Evolutionary conservation across 2,329 filamentous ascomycete species (phyloP), one percentile per base, ranked within the genome.

Genomic region (Diaporthe sp.): DNA sequence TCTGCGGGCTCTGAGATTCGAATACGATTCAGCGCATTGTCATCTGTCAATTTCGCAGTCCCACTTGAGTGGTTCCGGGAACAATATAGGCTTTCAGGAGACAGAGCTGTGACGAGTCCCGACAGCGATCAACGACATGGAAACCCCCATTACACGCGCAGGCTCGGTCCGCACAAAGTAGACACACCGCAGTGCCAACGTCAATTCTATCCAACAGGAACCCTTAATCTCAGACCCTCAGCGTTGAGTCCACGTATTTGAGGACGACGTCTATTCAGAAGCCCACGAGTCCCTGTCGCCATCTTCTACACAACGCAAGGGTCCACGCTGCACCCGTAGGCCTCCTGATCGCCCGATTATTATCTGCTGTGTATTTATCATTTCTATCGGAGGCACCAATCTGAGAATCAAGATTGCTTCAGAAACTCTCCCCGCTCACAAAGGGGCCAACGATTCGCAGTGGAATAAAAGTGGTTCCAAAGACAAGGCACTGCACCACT

Each of bases 21-120:
- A 70, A 31, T 55, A 70, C 34, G 65, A 70, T 28, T 70, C 49
- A 47, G 65, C 49, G 65, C 49, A 70, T 70, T 55, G 47, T 55
- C 65, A 55, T 70, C 49, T 42, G 49, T 55, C 47, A 55, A 42
- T 70, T 42, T 55, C 31, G 49, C 17, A 42, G 65, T 28, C 3
- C 65, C 34, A 53, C 65, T 28, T 42, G 34, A 55, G 49, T 55
- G 34, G 65, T 70, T 42, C 28, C 49, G 47, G 65, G 49, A 55
- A 39, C 13, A 28, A 42, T 6, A 42, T 70, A 70, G 20, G 28
- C 65, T 70, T 70, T 70, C 34, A 70, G 65, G 49, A 42, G 34
- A 42, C 65, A 31, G 34, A 31, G 34, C 65, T 55, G 22, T 70
- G 65, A 55, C 65, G 34, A 70, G 22, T 55, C 34, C 65, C 15